These are phyloP conservation scores for Mangifera indica DNA, from an alignment of 345 rosid species.

Conservation along the genomic window DNA sequence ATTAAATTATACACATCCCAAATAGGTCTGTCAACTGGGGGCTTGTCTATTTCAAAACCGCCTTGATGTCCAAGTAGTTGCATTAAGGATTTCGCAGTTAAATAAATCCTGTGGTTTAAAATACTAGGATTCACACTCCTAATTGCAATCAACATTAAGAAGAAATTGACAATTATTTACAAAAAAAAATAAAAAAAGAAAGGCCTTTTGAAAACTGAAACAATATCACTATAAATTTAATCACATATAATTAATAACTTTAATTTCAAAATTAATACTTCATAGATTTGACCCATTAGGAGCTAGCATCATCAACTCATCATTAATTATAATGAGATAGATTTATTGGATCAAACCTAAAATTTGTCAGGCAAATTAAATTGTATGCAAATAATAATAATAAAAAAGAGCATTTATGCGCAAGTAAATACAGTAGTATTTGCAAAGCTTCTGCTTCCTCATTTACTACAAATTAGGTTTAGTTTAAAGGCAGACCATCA, in stretches of 20 bases:
- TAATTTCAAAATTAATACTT: background rate
- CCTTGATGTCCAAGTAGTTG: too few relatives aligned
- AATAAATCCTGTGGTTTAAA: too few relatives aligned
- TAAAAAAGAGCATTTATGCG: background rate
- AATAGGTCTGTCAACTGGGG: too few relatives aligned
- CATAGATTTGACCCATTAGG: background rate
- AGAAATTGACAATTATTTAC: too few relatives aligned
- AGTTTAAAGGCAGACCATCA: background rate
- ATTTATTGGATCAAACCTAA: background rate
- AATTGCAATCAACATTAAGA: too few relatives aligned
- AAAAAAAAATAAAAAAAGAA: too few relatives aligned
- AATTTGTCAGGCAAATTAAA: conserved; percentile 3
- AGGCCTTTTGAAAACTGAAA: too few relatives aligned
- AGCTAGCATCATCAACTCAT: background rate
- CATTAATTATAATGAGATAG: background rate
- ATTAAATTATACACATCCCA: too few relatives aligned
- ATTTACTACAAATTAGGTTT: conserved; percentile 11
- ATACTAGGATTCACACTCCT: too few relatives aligned
- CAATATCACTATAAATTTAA: too few relatives aligned
- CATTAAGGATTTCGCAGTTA: too few relatives aligned
- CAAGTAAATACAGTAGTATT: conserved; percentile 4
- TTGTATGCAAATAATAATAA: background rate
- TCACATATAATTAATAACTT: background rate
- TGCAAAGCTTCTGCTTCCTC: conserved; percentile 10
- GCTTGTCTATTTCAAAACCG: too few relatives aligned